Conservation (phyloP, 805 yeast species). For the Starmerella powellii region DNA sequence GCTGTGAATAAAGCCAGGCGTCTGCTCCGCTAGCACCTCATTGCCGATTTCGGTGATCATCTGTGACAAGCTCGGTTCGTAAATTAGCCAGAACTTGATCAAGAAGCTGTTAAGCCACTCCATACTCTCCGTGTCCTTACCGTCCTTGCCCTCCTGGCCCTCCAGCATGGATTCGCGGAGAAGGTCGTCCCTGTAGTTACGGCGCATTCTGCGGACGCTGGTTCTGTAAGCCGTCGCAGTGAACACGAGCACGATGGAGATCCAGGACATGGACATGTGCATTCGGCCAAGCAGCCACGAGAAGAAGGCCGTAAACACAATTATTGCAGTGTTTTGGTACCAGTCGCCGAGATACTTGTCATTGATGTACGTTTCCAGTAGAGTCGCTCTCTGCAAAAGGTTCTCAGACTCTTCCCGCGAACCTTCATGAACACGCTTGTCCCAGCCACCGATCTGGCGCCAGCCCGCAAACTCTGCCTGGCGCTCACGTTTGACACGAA, state of each 20-base stretch:
- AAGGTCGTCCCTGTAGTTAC: constrained; percentile 60
- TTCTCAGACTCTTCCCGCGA: constrained; percentile 50
- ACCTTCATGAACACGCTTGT: constrained; percentile 37
- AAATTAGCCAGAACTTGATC: constrained; percentile 81
- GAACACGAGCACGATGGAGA: constrained; percentile 56
- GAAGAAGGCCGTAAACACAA: constrained; percentile 52
- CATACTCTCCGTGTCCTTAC: constrained; percentile 82
- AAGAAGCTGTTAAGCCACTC: constrained; percentile 89
- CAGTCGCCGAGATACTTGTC: constrained; percentile 81
- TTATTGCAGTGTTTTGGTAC: constrained; percentile 78
- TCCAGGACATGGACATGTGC: constrained; percentile 65
- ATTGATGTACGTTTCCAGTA: constrained; percentile 65
- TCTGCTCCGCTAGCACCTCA: constrained; percentile 64
- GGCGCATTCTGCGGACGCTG: constrained; percentile 68
- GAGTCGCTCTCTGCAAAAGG: constrained; percentile 54
- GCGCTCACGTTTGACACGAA: constrained; percentile 35
- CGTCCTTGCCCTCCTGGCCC: constrained; percentile 68
- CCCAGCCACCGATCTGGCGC: constrained; percentile 89
- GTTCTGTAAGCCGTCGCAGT: constrained; percentile 66
- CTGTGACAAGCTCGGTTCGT: constrained; percentile 81
- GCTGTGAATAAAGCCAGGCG: constrained; percentile 75
- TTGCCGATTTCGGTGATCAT: constrained; percentile 78
- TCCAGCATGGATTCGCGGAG: constrained; percentile 76
- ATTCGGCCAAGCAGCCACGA: constrained; percentile 75
- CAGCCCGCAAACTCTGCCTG: constrained; percentile 72